Conservation (phyloP, 1,139 yeast genomes). For the Candida tetrigidarum region DNA sequence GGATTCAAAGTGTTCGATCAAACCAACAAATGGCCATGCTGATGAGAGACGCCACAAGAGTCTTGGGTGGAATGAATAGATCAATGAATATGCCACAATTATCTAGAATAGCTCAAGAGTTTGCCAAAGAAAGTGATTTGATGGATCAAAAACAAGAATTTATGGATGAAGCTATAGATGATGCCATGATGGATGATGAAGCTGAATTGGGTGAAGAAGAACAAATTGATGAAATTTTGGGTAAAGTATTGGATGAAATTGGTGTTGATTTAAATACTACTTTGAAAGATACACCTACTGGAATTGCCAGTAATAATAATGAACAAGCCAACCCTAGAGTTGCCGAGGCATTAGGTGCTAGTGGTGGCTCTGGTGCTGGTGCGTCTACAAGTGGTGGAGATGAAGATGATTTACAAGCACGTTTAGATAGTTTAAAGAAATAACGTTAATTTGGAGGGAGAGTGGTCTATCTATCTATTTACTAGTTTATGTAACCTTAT, state of each 20-base stretch:
- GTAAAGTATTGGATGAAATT: slow-evolving; percentile 91
- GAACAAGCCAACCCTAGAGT: slow-evolving; percentile 39
- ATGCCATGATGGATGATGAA: slow-evolving; percentile 86
- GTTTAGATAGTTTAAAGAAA: slow-evolving; percentile 82
- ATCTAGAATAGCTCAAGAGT: slow-evolving; percentile 91
- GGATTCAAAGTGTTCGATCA: slow-evolving; percentile 89
- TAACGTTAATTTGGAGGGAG: slow-evolving; percentile 17
- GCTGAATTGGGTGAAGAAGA: slow-evolving; percentile 72
- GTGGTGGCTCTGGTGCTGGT: slow-evolving; percentile 31
- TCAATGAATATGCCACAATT: slow-evolving; percentile 91
- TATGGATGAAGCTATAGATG: slow-evolving; percentile 98
- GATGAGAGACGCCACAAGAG: slow-evolving; percentile 93
- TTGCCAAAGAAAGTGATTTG: slow-evolving; percentile 90
- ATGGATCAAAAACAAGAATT: slow-evolving; percentile 99
- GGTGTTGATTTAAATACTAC: slow-evolving; percentile 83
- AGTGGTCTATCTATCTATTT: background rate
- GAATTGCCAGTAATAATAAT: slow-evolving; percentile 34
- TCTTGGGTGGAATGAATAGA: slow-evolving; percentile 84
- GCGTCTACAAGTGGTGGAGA: no score
- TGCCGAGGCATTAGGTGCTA: slow-evolving; percentile 48
- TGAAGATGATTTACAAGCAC: slow-evolving; percentile 89
- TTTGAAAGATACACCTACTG: slow-evolving; percentile 70
- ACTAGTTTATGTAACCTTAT: slow-evolving; percentile 46
- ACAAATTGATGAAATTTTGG: slow-evolving; percentile 91
- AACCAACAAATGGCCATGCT: slow-evolving; percentile 96